These are phyloP conservation scores for Hypoxylon lenormandii DNA, from an alignment of 495 filamentous ascomycete species.

Conservation along the genomic window DNA sequence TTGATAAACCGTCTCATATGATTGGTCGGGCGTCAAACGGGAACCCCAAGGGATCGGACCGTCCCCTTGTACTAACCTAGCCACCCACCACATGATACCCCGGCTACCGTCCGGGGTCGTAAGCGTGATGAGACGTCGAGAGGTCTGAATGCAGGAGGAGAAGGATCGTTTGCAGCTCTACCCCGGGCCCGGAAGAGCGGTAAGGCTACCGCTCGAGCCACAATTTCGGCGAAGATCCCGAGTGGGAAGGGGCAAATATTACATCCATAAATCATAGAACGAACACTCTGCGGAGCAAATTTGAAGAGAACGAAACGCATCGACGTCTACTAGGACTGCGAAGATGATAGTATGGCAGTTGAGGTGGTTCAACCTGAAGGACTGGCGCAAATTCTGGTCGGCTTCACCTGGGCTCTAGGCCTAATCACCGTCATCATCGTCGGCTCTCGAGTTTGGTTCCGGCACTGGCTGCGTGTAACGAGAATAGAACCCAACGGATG, in stretches of 20 bases:
- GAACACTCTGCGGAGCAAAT: not conserved
- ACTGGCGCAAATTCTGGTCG: not conserved
- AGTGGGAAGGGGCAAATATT: not conserved
- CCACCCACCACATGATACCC: not conserved
- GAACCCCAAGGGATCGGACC: not conserved
- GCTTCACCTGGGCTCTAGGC: not conserved
- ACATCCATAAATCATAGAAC: not conserved
- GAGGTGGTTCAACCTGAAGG: not conserved
- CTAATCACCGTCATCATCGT: not conserved
- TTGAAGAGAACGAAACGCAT: no score
- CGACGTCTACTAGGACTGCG: not conserved
- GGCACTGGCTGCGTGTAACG: not conserved
- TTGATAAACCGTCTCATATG: no score
- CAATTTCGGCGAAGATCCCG: not conserved
- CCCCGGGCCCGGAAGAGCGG: constrained; percentile 12
- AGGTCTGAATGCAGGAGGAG: not conserved
- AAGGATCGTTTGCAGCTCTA: not conserved
- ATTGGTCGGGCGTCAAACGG: not conserved
- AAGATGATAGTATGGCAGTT: not conserved
- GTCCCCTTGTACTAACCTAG: not conserved
- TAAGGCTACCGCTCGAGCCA: not conserved
- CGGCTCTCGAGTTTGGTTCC: constrained; percentile 6
- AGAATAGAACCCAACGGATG: not conserved
- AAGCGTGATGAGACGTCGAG: not conserved
- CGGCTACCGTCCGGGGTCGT: not conserved